Evolutionary conservation across 2,329 filamentous ascomycete genomes (phyloP), one percentile per base, ranked within the genome.

Genomic region (Coniosporium tulheliwenetii): DNA sequence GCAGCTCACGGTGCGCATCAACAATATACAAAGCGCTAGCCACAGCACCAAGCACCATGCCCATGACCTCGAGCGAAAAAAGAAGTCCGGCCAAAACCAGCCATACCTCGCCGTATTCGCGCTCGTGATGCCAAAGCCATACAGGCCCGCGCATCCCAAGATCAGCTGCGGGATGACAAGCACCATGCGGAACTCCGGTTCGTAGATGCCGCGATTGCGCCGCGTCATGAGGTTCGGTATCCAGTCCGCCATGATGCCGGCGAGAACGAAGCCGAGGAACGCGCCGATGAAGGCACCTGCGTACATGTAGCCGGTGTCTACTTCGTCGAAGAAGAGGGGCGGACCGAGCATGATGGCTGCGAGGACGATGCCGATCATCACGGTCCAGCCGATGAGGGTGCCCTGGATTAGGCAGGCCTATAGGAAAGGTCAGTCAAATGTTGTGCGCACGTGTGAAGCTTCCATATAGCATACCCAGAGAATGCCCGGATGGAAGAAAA

Each of bases 31-130:
- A 64, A 1, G 84, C 83, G 45, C 78, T 82, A 1, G 84, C 79
- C 2, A 94, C 85, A 1, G 87, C 85, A 1, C 87, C 87, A 53
- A 93, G 78, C 0, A 95, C 85, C 85, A 94, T 94, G 2, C 85
- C 85, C 44, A 81, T 78, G 8, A 94, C 83, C 55, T 91, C 78
- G 41, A 91, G 71, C 0, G 73, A 82, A 50, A 94, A 91, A 91
- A 94, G 37, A 85, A 71, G 40, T 89, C 75, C 0, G 85, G 81
- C 43, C 82, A 72, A 40, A 79, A 65, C 71, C 81, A 93, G 30
- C 76, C 70, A 54, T 81, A 91, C 45, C 69, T 64, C 39, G 19
- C 64, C 37, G 63, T 70, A 40, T 83, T 68, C 19, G 72, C 67
- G 1, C 78, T 70, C 0, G 83, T 85, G 47, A 82, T 74, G 1